Percentiles rank a stretch among this genome's conserved stretches.
phyloP scores from a whole-genome alignment of 1,284 basidiomycete species.

The Cryptococcus sp. region DNA sequence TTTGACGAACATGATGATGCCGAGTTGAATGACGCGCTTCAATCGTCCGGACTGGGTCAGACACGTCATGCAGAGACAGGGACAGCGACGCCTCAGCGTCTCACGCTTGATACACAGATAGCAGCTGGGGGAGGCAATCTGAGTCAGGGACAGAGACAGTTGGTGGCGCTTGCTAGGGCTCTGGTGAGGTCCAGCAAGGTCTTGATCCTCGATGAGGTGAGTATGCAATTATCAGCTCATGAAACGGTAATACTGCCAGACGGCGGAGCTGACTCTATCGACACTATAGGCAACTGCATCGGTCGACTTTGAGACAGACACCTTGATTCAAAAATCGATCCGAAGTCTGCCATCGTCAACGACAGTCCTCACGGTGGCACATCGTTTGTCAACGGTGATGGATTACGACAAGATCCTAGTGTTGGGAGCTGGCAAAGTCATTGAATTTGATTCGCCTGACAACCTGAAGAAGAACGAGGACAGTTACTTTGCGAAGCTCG shows the following conservation, averaged over 20 bases:
- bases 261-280: too few relatives aligned
- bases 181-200: slow-evolving; percentile 58
- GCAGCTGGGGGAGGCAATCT: slow-evolving; percentile 62
- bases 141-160: slow-evolving; percentile 70
- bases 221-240: slow-evolving; percentile 3
- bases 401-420: slow-evolving; percentile 60
- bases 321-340: slow-evolving; percentile 57
- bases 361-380: slow-evolving; percentile 54
- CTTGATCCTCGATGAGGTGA: slow-evolving; percentile 59
- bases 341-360: slow-evolving; percentile 51
- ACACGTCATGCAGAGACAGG: slow-evolving; percentile 28
- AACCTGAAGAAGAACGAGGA: slow-evolving; percentile 60
- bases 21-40: slow-evolving; percentile 57
- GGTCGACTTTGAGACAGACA: slow-evolving; percentile 56
- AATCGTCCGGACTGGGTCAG: slow-evolving; percentile 54
- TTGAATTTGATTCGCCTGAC: slow-evolving; percentile 63
- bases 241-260: neutral
- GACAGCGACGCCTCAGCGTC: slow-evolving; percentile 39
- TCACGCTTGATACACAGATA: slow-evolving; percentile 51
- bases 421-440: slow-evolving; percentile 57
- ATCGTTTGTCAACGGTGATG: slow-evolving; percentile 57
- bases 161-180: slow-evolving; percentile 60
- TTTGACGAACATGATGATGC: slow-evolving; percentile 72
- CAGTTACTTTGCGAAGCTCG: slow-evolving; percentile 62
- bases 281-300: slow-evolving; percentile 47